phyloP scores from a whole-genome alignment of 2,329 filamentous ascomycete genomes.

The Boeremia lycopersici region DNA sequence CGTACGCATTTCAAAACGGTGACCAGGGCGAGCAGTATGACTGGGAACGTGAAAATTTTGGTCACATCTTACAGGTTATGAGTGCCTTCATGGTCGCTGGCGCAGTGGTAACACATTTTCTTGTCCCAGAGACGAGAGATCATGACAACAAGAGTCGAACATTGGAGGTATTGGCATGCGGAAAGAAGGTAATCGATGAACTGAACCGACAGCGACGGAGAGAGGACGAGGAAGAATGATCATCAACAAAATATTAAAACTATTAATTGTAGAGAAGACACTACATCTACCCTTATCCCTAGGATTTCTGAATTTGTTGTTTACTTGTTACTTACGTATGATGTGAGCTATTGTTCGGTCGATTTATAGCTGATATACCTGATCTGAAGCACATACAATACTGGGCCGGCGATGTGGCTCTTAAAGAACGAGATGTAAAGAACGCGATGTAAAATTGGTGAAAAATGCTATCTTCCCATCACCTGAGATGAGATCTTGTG shows the following conservation, averaged over 20 bases:
- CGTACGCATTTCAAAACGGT: conserved; percentile 34
- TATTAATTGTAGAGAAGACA: too few species aligned
- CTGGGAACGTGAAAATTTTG: conserved; percentile 38
- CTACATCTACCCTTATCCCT: too few species aligned
- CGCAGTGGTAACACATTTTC: conserved; percentile 39
- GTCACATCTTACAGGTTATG: conserved; percentile 41
- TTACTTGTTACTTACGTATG: too few species aligned
- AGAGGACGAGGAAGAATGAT: conserved; percentile 30
- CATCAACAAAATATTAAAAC: not conserved
- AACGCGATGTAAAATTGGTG: too few species aligned
- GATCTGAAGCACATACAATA: too few species aligned
- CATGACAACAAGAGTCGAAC: conserved; percentile 41
- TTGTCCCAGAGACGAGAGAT: conserved; percentile 43
- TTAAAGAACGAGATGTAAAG: too few species aligned
- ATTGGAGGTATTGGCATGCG: conserved; percentile 40
- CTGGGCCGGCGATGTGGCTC: too few species aligned
- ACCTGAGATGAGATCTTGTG: too few species aligned
- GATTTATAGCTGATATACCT: too few species aligned
- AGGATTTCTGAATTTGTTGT: too few species aligned
- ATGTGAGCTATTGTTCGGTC: too few species aligned
- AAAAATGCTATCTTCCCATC: too few species aligned
- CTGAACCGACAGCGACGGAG: conserved; percentile 33
- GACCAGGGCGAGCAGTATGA: conserved; percentile 21
- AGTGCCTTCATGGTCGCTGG: conserved; percentile 44
- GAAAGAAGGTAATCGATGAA: conserved; percentile 39